These are phyloP conservation scores for Colletotrichum sp. DNA, from an alignment of 2,329 filamentous ascomycete species.

Conservation along the genomic window DNA sequence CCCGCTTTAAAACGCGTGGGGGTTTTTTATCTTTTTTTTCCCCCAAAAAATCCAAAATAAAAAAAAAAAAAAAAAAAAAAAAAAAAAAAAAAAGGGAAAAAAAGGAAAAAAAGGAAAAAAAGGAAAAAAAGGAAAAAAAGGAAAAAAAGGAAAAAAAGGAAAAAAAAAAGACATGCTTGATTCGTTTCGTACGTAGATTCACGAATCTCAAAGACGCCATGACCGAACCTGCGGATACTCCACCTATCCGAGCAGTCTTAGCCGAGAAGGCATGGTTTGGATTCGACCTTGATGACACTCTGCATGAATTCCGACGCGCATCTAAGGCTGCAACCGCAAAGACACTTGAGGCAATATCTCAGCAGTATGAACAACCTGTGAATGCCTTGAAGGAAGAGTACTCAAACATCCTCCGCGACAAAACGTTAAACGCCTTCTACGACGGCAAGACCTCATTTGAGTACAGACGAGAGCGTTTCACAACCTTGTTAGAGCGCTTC, in stretches of 20 bases:
- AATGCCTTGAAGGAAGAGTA: conserved; percentile 31
- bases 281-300: conserved; percentile 54
- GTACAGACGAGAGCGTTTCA: conserved; percentile 45
- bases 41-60: no score
- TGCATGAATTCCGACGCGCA: conserved; percentile 49
- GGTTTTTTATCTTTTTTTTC: no score
- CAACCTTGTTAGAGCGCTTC: conserved; percentile 32
- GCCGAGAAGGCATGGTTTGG: conserved; percentile 37
- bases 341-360: conserved; percentile 35
- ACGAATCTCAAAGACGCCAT: neutral
- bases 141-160: no score
- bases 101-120: no score
- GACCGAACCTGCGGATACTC: neutral
- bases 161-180: neutral
- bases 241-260: neutral
- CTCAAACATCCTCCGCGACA: conserved; percentile 32
- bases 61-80: no score
- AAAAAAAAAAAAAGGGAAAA: no score
- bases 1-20: no score
- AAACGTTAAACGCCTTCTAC: conserved; percentile 43
- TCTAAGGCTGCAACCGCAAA: conserved; percentile 37
- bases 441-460: conserved; percentile 48
- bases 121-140: no score
- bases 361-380: conserved; percentile 14
- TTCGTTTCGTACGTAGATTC: neutral